Percentiles rank a stretch among this genome's conserved stretches.
phyloP scores from a whole-genome alignment of 371 early-diverging fungal species.

The Circinella umbellata region DNA sequence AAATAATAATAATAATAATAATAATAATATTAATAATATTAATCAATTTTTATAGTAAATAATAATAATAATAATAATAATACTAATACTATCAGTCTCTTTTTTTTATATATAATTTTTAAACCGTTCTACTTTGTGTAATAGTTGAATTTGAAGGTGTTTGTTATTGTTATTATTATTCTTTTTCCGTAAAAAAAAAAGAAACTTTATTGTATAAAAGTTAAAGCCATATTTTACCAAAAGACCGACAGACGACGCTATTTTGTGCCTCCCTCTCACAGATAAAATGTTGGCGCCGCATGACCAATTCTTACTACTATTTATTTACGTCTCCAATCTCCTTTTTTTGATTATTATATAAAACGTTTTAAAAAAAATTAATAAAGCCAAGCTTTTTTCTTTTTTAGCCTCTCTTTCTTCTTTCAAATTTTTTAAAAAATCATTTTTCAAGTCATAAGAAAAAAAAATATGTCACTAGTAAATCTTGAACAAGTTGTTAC shows the following conservation, averaged over 20 bases:
- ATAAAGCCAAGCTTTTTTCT: slow-evolving; percentile 7
- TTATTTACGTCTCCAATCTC: not conserved
- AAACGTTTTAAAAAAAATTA: not conserved
- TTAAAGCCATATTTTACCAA: not conserved
- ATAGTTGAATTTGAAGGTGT: not conserved
- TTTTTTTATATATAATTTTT: too few species aligned
- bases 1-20: not conserved
- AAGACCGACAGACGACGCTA: not conserved
- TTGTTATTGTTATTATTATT: slow-evolving; percentile 7
- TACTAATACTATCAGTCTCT: too few species aligned
- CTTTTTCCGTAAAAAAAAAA: slow-evolving; percentile 1
- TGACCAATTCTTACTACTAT: not conserved
- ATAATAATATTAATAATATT: not conserved
- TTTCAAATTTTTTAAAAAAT: not conserved
- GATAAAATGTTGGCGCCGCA: not conserved
- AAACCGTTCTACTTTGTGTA: too few species aligned
- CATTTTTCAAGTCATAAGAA: not conserved
- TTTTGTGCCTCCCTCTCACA: not conserved
- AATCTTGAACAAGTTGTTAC: slow-evolving; percentile 34
- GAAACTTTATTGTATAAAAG: too few species aligned
- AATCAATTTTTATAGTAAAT: not conserved
- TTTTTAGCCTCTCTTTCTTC: not conserved
- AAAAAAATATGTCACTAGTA: not conserved
- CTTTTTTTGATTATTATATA: not conserved
- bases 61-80: slow-evolving; percentile 17